phyloP scores from a whole-genome alignment of 768 basidiomycete species.

The Russula brevipes region DNA sequence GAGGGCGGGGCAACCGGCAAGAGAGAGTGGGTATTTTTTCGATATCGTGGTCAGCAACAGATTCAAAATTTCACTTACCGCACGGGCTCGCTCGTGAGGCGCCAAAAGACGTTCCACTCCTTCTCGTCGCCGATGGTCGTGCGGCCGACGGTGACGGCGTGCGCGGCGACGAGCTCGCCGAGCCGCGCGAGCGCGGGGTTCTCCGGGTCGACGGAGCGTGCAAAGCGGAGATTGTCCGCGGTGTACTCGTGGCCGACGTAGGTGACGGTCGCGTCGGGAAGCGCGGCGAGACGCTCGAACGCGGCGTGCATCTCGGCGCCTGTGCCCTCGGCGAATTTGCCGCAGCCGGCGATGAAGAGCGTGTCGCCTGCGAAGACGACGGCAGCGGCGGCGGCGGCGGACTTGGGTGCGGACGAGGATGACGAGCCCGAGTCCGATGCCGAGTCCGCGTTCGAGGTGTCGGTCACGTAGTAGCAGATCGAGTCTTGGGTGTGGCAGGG shows the following conservation, averaged over 20 bases:
- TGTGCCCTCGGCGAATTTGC: constrained; percentile 90
- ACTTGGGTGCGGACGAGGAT: background rate
- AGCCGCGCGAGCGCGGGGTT: constrained; percentile 61
- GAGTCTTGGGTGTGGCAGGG: constrained; percentile 97
- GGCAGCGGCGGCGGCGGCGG: constrained; percentile 58
- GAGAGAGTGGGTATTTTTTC: background rate
- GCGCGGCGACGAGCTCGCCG: constrained; percentile 48
- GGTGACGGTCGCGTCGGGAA: constrained; percentile 76
- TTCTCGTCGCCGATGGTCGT: constrained; percentile 93
- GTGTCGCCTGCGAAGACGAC: constrained; percentile 95
- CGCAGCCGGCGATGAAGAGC: constrained; percentile 83
- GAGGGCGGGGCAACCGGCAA: background rate
- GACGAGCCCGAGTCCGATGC: too few relatives aligned
- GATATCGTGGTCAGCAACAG: background rate
- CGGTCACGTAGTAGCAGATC: constrained; percentile 78
- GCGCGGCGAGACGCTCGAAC: constrained; percentile 58
- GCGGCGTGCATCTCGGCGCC: constrained; percentile 77
- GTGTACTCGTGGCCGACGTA: constrained; percentile 96
- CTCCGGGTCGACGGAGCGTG: constrained; percentile 52
- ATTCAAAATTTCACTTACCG: constrained; percentile 40
- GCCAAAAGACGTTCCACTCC: constrained; percentile 94
- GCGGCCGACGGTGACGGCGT: constrained; percentile 67
- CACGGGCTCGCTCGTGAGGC: constrained; percentile 57
- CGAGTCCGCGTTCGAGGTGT: constrained; percentile 29
- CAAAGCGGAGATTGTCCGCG: constrained; percentile 65